Evolutionary conservation across 768 basidiomycete genomes (phyloP).

Genomic region (Termitomyces sp.): DNA sequence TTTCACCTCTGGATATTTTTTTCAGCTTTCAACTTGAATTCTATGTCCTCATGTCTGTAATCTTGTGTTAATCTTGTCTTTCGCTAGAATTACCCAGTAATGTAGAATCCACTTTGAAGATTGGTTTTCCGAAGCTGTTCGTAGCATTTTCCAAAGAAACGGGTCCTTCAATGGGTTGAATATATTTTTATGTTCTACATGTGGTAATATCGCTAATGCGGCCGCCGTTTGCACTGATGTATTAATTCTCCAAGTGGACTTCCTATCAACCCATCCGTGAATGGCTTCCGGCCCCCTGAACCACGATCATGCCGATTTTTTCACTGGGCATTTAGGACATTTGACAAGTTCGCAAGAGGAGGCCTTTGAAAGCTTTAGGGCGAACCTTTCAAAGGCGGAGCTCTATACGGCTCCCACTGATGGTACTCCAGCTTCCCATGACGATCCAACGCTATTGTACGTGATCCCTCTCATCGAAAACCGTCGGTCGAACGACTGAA

Average conservation of each 20-base stretch:
- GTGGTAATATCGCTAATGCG: not conserved
- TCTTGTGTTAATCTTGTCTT: not conserved
- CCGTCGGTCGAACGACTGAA: not conserved
- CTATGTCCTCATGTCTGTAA: not conserved
- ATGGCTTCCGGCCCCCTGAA: slow-evolving; percentile 2
- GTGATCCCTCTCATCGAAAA: slow-evolving; percentile 15
- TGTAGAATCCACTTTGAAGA: not conserved
- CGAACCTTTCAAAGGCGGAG: slow-evolving; percentile 38
- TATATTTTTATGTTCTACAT: not conserved
- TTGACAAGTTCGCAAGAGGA: slow-evolving; percentile 43
- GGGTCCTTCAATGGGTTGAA: not conserved
- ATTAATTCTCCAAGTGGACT: not conserved
- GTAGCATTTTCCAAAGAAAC: not conserved
- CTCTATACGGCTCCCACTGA: slow-evolving; percentile 41
- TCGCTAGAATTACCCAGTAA: no score
- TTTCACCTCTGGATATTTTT: not conserved
- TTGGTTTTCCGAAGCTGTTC: not conserved
- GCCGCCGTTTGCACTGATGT: not conserved
- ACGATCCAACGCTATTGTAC: slow-evolving; percentile 64
- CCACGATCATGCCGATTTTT: slow-evolving; percentile 6
- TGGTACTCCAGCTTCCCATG: slow-evolving; percentile 39
- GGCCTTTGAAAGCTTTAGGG: slow-evolving; percentile 48
- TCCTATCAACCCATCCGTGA: not conserved
- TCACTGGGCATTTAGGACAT: slow-evolving; percentile 49
- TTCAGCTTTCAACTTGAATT: not conserved